Conservation (phyloP, 2,329 filamentous ascomycete genomes). For the Truncatella angustata region DNA sequence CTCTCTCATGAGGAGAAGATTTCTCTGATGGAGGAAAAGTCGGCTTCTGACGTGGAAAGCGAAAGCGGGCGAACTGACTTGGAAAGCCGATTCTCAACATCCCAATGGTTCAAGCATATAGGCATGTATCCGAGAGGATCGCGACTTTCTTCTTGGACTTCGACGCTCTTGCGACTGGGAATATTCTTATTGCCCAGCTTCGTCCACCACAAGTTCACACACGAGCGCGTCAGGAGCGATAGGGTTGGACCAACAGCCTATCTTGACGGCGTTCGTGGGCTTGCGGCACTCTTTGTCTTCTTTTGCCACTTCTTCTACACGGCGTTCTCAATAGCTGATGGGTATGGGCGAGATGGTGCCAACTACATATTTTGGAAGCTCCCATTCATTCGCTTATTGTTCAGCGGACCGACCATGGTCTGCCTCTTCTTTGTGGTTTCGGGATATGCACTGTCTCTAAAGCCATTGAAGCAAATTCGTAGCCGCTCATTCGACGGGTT, state of each 20-base stretch:
- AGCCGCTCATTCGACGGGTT: conserved; percentile 37
- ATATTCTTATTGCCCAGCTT: conserved; percentile 55
- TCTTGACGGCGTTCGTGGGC: conserved; percentile 56
- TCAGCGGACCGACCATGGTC: conserved; percentile 55
- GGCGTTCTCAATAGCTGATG: conserved; percentile 48
- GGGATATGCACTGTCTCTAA: conserved; percentile 58
- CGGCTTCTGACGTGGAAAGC: conserved; percentile 42
- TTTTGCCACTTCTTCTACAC: conserved; percentile 58
- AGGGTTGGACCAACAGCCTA: conserved; percentile 53
- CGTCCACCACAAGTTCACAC: conserved; percentile 41
- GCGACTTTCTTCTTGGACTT: conserved; percentile 33
- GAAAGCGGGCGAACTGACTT: conserved; percentile 36
- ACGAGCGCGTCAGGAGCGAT: conserved; percentile 38
- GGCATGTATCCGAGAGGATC: conserved; percentile 25
- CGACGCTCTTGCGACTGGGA: conserved; percentile 34
- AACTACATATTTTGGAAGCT: conserved; percentile 49
- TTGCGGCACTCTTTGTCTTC: conserved; percentile 55
- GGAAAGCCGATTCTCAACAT: conserved; percentile 31
- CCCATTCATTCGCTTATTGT: conserved; percentile 52
- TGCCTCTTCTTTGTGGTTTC: conserved; percentile 63
- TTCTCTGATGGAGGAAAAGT: conserved; percentile 42
- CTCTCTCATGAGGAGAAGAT: conserved; percentile 43
- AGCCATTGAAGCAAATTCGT: conserved; percentile 46
- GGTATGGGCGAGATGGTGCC: conserved; percentile 42
- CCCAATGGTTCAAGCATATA: conserved; percentile 31